phyloP scores from a whole-genome alignment of 805 yeast genomes.

The Nakazawaea anatomiae region DNA sequence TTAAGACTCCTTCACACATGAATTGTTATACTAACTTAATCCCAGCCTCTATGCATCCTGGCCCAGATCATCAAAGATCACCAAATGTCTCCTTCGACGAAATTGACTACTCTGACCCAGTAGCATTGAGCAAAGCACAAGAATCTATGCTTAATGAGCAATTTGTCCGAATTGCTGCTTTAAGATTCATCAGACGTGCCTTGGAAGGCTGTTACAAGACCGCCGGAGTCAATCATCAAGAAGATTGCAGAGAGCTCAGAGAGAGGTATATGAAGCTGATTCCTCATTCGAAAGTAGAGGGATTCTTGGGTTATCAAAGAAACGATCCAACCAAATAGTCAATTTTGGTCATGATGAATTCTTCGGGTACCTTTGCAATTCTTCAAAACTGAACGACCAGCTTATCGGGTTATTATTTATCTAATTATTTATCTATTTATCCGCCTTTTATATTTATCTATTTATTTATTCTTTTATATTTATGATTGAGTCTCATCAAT shows the following conservation, averaged over 20 bases:
- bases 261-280: constrained; percentile 74
- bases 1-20: no score
- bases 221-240: constrained; percentile 62
- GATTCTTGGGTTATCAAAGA: constrained; percentile 82
- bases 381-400: background rate
- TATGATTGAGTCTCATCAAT: no score
- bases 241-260: constrained; percentile 76
- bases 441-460: background rate
- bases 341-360: background rate
- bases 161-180: constrained; percentile 63
- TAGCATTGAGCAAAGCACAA: constrained; percentile 67
- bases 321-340: constrained; percentile 72
- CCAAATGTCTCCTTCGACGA: constrained; percentile 80
- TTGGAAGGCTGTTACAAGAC: constrained; percentile 63
- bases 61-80: constrained; percentile 41
- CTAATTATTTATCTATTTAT: background rate
- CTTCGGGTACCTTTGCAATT: background rate
- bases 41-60: background rate
- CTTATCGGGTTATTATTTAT: constrained; percentile 1
- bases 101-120: constrained; percentile 64
- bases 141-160: constrained; percentile 74
- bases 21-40: no score
- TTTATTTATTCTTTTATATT: no score
- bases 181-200: constrained; percentile 67
- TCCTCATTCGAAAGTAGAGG: constrained; percentile 61